Base-by-base conservation (phyloP, 495 filamentous ascomycete species). In the Penicillium cinerascens region DNA sequence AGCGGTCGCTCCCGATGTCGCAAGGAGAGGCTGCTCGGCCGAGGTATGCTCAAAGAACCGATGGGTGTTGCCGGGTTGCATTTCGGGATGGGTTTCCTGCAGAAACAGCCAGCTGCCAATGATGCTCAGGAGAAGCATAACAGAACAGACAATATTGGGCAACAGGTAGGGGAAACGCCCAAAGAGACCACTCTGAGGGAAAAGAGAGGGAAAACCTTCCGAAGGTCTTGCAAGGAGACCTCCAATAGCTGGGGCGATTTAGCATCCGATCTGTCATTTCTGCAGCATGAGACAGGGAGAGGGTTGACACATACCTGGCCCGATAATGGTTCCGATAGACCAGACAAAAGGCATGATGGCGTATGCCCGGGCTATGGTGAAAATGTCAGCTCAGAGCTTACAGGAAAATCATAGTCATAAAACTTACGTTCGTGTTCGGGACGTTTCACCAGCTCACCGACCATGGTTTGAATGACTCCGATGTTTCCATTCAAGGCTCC, bases 401-500 rank as follows among this genome's bases (percentile, higher is more conserved):
- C 9, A n/a, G n/a, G n/a, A n/a, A n/a, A n/a, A 33, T 13, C n/a
- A 29, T 2, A 2, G 20, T 1, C 3, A 18, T 16, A 47, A 13
- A 47, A 77, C 87, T 73, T 77, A 89, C 87, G 89, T 66, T 93
- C 89, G 72, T 93, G 87, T 59, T 90, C 84, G 2, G 87, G 87
- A 27, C 85, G 84, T 18, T 77, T 84, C 40, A 92, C 86, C 44
- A 92, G 58, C 64, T 95, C 89, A 18, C 85, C 88, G 20, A 95
- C 89, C 88, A 92, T 92, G n/a, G 89, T 92, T 66, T 92, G 89
- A 52, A 95, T 89, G 27, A 95, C 89, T 9, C 86, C 89, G 60
- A 92, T 86, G 56, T 95, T 95, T 38, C 89, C 89, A 72, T 95
- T 95, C 38, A 96, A 72, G 4, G 87, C 69, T 20, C 91, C 91